These are phyloP conservation scores for Globisporangium megalacanthum DNA, from an alignment of 352 stramenopile species.

Conservation along the genomic window DNA sequence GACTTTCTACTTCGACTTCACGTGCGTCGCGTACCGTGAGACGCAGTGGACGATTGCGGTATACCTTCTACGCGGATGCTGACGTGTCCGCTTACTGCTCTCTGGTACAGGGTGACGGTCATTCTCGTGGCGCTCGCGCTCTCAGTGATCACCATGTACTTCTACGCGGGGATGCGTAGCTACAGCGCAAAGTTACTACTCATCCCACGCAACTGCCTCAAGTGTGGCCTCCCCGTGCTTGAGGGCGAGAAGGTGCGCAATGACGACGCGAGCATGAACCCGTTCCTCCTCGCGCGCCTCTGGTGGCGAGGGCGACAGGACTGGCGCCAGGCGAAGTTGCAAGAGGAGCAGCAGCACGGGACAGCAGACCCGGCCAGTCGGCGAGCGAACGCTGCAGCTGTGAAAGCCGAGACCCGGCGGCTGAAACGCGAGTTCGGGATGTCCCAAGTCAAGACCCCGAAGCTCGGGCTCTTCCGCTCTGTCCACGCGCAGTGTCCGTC, in stretches of 20 bases:
- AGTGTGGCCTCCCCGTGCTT: slow-evolving; percentile 55
- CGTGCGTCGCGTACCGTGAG: slow-evolving; percentile 21
- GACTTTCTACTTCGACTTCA: slow-evolving; percentile 76
- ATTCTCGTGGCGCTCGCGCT: slow-evolving; percentile 37
- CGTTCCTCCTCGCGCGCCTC: slow-evolving; percentile 25
- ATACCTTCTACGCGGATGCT: background rate
- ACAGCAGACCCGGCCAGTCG: slow-evolving; percentile 9
- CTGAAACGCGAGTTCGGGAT: slow-evolving; percentile 69
- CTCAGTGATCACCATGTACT: slow-evolving; percentile 48
- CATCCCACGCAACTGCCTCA: slow-evolving; percentile 67
- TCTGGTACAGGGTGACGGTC: slow-evolving; percentile 37
- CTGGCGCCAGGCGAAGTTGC: background rate
- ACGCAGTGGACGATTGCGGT: background rate
- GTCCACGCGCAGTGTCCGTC: slow-evolving; percentile 46
- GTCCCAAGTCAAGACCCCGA: slow-evolving; percentile 65
- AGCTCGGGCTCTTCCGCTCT: slow-evolving; percentile 58
- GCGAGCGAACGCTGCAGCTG: background rate
- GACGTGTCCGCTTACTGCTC: background rate
- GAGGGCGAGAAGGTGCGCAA: slow-evolving; percentile 45
- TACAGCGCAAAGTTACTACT: slow-evolving; percentile 58
- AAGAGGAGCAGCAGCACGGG: background rate
- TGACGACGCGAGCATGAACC: slow-evolving; percentile 55
- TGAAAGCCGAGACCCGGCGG: slow-evolving; percentile 24
- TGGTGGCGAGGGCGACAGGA: slow-evolving; percentile 35
- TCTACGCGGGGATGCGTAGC: slow-evolving; percentile 58